Conservation (phyloP, 441 rosid species). For the Pelargonium citronellum region DNA sequence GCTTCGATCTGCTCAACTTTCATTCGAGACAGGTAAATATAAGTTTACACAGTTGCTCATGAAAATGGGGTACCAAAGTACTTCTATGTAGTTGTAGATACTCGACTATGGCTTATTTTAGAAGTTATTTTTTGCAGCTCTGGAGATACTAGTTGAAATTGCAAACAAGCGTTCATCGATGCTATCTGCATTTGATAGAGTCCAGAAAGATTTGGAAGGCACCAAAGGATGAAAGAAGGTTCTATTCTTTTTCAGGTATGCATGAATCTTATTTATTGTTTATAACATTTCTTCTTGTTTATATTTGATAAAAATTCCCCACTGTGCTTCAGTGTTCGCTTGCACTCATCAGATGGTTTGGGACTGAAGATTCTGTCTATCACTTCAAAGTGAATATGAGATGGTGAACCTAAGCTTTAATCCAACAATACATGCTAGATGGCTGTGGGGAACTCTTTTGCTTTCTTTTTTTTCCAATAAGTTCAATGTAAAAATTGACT, state of each 20-base stretch:
- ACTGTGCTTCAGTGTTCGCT: neutral
- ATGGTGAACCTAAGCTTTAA: neutral
- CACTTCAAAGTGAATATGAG: neutral
- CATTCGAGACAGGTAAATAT: conserved; percentile 75
- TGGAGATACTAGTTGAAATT: conserved; percentile 70
- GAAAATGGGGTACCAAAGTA: neutral
- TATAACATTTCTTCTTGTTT: neutral
- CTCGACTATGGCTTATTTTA: neutral
- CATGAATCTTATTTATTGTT: neutral
- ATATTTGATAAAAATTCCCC: neutral
- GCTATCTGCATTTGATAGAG: conserved; percentile 43
- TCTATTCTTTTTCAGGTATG: conserved; percentile 21
- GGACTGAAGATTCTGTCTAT: neutral
- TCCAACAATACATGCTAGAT: neutral
- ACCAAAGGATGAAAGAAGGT: conserved; percentile 18
- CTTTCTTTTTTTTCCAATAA: neutral
- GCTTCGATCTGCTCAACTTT: conserved; percentile 70
- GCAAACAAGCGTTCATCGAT: conserved; percentile 64
- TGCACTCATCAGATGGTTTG: neutral
- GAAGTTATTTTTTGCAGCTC: conserved; percentile 38
- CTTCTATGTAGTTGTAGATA: neutral
- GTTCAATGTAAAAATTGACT: neutral
- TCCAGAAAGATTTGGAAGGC: conserved; percentile 33
- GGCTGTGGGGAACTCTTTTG: neutral
- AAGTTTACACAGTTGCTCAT: conserved; percentile 15